Base-by-base conservation (phyloP, 768 basidiomycete species). In the Russula griseocarnosa region DNA sequence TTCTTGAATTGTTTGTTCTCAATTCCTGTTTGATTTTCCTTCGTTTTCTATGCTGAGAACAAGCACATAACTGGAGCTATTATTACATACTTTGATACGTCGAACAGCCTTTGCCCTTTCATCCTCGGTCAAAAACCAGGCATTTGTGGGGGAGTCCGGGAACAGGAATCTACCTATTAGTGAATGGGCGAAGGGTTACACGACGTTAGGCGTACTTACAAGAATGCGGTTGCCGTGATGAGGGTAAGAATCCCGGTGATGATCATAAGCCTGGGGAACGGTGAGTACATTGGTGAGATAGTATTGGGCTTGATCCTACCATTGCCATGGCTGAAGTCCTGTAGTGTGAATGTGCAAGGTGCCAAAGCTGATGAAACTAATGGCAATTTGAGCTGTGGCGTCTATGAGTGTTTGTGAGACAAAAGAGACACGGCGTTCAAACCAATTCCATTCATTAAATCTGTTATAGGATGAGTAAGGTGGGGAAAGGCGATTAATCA, bases 1-100 rank as follows among this genome's bases (percentile, higher is more conserved):
- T 78, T 83, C 76, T 92, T 92, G 75, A 88, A 92, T 60, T 79
- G 80, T 69, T 92, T 92, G 71, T 89, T 91, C 74, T 91, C 90
- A 10, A 90, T 82, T 36, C 90, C 90, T 0, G 87, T 87, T 82
- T 92, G 88, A 66, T 90, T 90, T 73, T 77, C 81, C 83, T 86
- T 66, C 7, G 24, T n/a, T 63, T 50, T 9, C 26, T n/a, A 58
- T 3, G 36, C 53, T 58, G 47, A 40, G 36, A 34, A 38, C 10
- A 24, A 14, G 16, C 18, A 6, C 13, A 32, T 8, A 6, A 20
- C 16, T 40, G 4, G 11, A n/a, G 53, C 26, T 3, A 36, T 22
- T 44, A 3, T n/a, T 10, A 63, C 62, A 22, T 51, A 84, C 85
- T 77, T 86, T 85, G 62, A 90, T 80, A 10, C 88, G 82, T 56